phyloP scores from a whole-genome alignment of 129 eudicot species.

The Flaveria bidentis region DNA sequence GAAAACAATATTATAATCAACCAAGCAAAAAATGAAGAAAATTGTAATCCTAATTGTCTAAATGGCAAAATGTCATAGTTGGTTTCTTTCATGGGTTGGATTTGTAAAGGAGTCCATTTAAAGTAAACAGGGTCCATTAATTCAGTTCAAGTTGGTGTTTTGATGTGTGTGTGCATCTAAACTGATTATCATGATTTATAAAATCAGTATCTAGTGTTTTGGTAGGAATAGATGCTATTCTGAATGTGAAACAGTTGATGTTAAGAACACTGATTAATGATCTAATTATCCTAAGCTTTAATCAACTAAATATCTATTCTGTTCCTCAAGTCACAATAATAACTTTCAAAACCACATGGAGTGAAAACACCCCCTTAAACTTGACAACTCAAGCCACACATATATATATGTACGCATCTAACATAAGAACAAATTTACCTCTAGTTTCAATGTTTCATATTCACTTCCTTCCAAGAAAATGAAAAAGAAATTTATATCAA shows the following conservation, averaged over 20 bases:
- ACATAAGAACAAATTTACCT: neutral
- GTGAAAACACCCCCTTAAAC: neutral
- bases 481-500: neutral
- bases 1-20: neutral
- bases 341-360: neutral
- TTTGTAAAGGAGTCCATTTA: too few species aligned
- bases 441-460: neutral
- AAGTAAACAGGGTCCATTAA: neutral
- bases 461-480: neutral
- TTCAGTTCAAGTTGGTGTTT: neutral
- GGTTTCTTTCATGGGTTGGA: neutral
- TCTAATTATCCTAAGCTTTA: neutral
- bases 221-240: neutral
- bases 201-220: neutral
- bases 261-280: neutral
- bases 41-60: neutral
- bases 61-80: neutral
- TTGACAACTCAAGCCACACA: neutral
- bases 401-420: neutral
- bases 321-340: neutral
- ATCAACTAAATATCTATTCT: neutral
- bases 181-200: neutral
- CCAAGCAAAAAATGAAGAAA: neutral
- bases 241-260: neutral
- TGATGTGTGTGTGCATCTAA: neutral